phyloP scores from a whole-genome alignment of 306 rosid genomes.

The Ormosia emarginata region DNA sequence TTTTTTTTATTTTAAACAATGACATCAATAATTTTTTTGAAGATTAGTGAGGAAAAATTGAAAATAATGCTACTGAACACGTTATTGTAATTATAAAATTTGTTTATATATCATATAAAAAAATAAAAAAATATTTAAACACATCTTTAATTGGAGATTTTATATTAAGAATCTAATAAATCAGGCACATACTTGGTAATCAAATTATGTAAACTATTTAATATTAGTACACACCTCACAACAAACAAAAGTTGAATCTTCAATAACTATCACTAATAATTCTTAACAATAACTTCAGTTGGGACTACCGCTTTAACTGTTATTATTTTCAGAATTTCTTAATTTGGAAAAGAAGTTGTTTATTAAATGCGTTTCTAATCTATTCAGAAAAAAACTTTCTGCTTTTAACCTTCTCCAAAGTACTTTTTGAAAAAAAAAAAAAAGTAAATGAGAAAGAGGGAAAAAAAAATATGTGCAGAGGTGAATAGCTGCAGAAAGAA shows the following conservation, averaged over 20 bases:
- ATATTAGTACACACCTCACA: neutral
- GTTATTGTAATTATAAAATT: no score
- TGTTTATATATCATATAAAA: no score
- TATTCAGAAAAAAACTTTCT: neutral
- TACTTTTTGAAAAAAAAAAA: neutral
- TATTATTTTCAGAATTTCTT: neutral
- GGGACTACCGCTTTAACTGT: neutral
- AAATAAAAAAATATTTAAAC: no score
- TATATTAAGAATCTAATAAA: no score
- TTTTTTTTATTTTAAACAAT: neutral
- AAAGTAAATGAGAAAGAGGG: no score
- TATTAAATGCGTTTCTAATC: neutral
- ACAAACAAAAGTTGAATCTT: neutral
- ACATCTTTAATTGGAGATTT: no score
- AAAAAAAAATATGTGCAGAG: neutral
- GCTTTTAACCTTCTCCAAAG: neutral
- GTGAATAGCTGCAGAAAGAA: no score
- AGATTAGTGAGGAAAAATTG: neutral
- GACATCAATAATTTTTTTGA: neutral
- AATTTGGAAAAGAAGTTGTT: neutral
- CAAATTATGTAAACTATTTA: neutral
- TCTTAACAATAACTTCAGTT: neutral
- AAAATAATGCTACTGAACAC: no score
- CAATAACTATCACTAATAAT: neutral
- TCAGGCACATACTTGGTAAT: neutral